Conservation (phyloP, 192 early-diverging fungal genomes). For the Umbelopsis sp. region DNA sequence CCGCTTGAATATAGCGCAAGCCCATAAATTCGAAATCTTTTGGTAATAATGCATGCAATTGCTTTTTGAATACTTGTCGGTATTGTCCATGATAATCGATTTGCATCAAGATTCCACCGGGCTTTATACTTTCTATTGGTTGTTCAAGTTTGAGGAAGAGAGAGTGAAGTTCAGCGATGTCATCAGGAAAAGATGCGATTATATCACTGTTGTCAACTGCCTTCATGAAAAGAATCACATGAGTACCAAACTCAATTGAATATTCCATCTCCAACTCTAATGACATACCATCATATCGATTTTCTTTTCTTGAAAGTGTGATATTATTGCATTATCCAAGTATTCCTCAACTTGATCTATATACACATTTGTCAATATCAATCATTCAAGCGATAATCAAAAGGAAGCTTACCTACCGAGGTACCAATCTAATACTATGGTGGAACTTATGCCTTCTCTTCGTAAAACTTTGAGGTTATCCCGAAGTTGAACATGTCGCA, state of each 20-base stretch:
- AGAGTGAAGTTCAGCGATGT: neutral
- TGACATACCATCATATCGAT: neutral
- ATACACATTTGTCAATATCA: neutral
- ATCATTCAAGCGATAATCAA: neutral
- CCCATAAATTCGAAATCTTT: neutral
- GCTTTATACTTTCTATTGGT: conserved; percentile 4
- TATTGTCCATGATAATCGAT: neutral
- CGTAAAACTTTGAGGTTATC: conserved; percentile 15
- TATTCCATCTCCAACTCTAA: neutral
- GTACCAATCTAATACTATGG: conserved; percentile 5
- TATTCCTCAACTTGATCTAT: conserved; percentile 9
- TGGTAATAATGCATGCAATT: neutral
- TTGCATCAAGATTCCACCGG: neutral
- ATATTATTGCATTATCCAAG: neutral
- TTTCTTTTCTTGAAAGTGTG: neutral
- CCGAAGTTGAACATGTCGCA: conserved; percentile 8
- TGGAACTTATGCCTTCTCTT: conserved; percentile 10
- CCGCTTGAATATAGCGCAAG: neutral
- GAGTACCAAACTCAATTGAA: too few relatives aligned
- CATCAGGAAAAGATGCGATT: neutral
- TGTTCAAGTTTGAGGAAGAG: conserved; percentile 7
- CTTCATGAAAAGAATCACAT: too few relatives aligned
- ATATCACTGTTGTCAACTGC: neutral
- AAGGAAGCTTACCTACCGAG: neutral
- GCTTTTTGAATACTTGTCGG: neutral